phyloP scores from a whole-genome alignment of 2,329 filamentous ascomycete species.

The Colletotrichum higginsianum region DNA sequence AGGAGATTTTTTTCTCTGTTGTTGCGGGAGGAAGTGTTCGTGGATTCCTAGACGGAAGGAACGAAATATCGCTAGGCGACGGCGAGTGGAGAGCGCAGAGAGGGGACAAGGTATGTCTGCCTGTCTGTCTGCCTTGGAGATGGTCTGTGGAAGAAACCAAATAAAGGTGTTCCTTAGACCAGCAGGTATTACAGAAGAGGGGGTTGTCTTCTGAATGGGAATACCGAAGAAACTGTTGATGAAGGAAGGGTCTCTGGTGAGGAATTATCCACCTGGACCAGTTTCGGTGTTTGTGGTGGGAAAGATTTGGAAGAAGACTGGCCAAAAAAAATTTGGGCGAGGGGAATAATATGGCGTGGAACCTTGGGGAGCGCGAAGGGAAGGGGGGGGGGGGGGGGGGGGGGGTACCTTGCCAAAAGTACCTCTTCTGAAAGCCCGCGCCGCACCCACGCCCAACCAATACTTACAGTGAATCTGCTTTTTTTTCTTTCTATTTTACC shows the following conservation, averaged over 20 bases:
- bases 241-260: slow-evolving; percentile 42
- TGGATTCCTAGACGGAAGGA: slow-evolving; percentile 41
- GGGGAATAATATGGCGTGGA: slow-evolving; percentile 43
- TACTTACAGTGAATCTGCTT: neutral
- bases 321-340: slow-evolving; percentile 42
- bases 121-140: slow-evolving; percentile 35
- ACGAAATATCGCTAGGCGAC: slow-evolving; percentile 43
- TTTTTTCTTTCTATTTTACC: slow-evolving; percentile 8
- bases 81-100: slow-evolving; percentile 32
- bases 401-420: slow-evolving; percentile 32
- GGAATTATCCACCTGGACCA: slow-evolving; percentile 44
- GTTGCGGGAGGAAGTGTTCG: slow-evolving; percentile 27
- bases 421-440: slow-evolving; percentile 17
- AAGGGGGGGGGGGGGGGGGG: neutral
- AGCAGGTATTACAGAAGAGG: slow-evolving; percentile 39
- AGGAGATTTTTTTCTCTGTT: slow-evolving; percentile 22
- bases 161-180: slow-evolving; percentile 36
- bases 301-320: slow-evolving; percentile 35
- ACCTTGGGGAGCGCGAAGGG: slow-evolving; percentile 10
- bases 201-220: slow-evolving; percentile 45
- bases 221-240: slow-evolving; percentile 45
- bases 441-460: slow-evolving; percentile 9
- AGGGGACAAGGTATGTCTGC: slow-evolving; percentile 29
- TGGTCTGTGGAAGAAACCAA: slow-evolving; percentile 34
- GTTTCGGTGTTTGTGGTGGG: slow-evolving; percentile 43